Base-by-base conservation (phyloP, 331 rosid genomes). In the Quercus lobata region DNA sequence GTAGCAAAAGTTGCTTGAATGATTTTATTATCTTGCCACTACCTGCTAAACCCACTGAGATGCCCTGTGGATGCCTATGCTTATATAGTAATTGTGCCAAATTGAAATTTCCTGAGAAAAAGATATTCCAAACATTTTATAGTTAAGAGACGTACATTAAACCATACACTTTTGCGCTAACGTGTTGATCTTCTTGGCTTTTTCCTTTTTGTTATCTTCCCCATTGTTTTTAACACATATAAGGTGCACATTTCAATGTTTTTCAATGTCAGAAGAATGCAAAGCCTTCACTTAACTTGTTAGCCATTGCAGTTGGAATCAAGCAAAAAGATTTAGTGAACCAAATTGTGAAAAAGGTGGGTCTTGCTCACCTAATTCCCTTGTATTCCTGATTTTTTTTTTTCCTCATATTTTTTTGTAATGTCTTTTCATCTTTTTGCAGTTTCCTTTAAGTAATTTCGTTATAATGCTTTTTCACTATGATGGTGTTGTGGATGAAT, bases 241-340 rank as follows among this genome's bases (percentile, higher is more conserved):
- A 41, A 41, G 46, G 46, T 41, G 46, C 0, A 41, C 55, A n/a
- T 72, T 65, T 54, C 35, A 30, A 18, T 30, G 17, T 78, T 71
- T 53, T 55, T 78, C 46, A 41, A 14, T 76, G 61, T 35, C 92
- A 94, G 97, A 79, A 41, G 71, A 79, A 37, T 69, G 76, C 83
- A 30, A 90, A 74, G 57, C 83, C 54, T 73, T 84, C 96, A 15
- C 69, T 70, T 87, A 92, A 85, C 87, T 86, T 94, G 88, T 83
- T 94, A 90, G 97, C 97, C 29, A 89, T 94, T 69, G 84, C 98
- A 34, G 96, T 88, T 76, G 98, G 98, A 79, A 87, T 92, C 76
- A 90, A 83, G 57, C 98, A 95, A 82, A 95, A 90, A 87, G 86
- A 84, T 56, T 58, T 91, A 71, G 97, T 95, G 18, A 86, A 87